These are phyloP conservation scores for Metschnikowia dekortorum DNA, from an alignment of 805 yeast genomes.

Conservation along the genomic window DNA sequence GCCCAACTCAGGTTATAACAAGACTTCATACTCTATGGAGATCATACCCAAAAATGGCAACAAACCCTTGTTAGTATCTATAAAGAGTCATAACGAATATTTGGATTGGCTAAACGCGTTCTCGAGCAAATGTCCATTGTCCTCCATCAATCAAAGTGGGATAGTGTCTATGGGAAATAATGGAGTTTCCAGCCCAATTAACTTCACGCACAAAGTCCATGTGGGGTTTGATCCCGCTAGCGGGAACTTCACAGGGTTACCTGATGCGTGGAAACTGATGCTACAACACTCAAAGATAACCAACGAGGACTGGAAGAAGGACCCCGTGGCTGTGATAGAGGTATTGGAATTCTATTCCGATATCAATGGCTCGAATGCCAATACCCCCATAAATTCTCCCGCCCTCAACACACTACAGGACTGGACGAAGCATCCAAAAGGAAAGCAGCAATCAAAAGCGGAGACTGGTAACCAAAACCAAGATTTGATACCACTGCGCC, in stretches of 20 bases:
- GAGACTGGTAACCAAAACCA: not conserved
- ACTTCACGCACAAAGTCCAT: constrained; percentile 90
- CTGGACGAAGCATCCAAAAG: constrained; percentile 36
- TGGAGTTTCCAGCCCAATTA: constrained; percentile 84
- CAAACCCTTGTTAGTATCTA: constrained; percentile 67
- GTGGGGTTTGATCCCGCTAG: constrained; percentile 80
- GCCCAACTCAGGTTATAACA: constrained; percentile 43
- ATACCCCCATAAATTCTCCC: constrained; percentile 27
- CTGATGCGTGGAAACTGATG: constrained; percentile 54
- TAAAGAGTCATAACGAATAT: constrained; percentile 74
- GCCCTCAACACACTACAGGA: constrained; percentile 34
- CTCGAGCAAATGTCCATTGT: constrained; percentile 68
- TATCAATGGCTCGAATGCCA: constrained; percentile 38
- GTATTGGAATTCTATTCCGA: constrained; percentile 54
- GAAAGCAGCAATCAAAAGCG: constrained; percentile 6
- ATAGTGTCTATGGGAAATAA: constrained; percentile 27
- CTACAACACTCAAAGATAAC: constrained; percentile 58
- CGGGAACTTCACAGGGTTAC: constrained; percentile 53
- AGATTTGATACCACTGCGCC: constrained; percentile 33
- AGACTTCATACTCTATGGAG: constrained; percentile 64
- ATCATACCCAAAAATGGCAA: constrained; percentile 50
- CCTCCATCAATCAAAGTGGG: constrained; percentile 31
- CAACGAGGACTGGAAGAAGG: constrained; percentile 58
- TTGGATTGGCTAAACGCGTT: constrained; percentile 90
- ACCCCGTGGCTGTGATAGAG: constrained; percentile 61